phyloP scores from a whole-genome alignment of 768 basidiomycete species.

The Rhodocollybia butyracea region DNA sequence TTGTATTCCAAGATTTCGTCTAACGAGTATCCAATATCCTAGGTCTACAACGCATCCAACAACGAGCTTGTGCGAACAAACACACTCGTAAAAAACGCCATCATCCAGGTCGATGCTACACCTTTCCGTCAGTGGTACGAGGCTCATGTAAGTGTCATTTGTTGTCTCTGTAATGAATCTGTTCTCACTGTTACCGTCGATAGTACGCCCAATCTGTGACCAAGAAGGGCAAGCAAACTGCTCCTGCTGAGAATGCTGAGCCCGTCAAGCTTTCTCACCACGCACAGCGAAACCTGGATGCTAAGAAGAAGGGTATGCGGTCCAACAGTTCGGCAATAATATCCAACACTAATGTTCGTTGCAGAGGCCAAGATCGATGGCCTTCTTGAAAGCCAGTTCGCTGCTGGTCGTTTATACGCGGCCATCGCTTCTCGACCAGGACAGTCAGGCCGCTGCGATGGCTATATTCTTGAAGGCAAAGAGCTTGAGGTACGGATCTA shows the following conservation, averaged over 20 bases:
- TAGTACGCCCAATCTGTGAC: conserved; percentile 95
- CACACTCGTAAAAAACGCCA: conserved; percentile 94
- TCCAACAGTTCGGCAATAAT: background rate
- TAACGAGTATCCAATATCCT: background rate
- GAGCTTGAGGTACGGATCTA: conserved; percentile 80
- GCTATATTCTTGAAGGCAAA: conserved; percentile 97
- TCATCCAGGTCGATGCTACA: conserved; percentile 97
- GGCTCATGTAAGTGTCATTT: conserved; percentile 70
- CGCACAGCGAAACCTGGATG: conserved; percentile 80
- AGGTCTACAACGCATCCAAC: conserved; percentile 99
- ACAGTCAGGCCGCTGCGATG: conserved; percentile 94
- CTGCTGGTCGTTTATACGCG: conserved; percentile 95
- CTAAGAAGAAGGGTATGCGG: conserved; percentile 88
- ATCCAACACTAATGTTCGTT: background rate
- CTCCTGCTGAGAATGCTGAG: conserved; percentile 46
- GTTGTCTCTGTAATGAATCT: background rate
- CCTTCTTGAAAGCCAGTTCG: conserved; percentile 85
- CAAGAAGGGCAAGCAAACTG: conserved; percentile 76
- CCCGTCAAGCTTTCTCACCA: conserved; percentile 87
- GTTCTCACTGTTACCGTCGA: background rate
- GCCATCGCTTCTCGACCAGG: conserved; percentile 92
- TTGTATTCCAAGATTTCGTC: background rate
- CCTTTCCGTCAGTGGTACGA: conserved; percentile 99
- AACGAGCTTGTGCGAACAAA: conserved; percentile 99
- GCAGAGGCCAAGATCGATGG: conserved; percentile 89